Percentiles rank a stretch among this genome's conserved stretches.
phyloP scores from a whole-genome alignment of 345 rosid species.

The Eucalyptus curtisii region DNA sequence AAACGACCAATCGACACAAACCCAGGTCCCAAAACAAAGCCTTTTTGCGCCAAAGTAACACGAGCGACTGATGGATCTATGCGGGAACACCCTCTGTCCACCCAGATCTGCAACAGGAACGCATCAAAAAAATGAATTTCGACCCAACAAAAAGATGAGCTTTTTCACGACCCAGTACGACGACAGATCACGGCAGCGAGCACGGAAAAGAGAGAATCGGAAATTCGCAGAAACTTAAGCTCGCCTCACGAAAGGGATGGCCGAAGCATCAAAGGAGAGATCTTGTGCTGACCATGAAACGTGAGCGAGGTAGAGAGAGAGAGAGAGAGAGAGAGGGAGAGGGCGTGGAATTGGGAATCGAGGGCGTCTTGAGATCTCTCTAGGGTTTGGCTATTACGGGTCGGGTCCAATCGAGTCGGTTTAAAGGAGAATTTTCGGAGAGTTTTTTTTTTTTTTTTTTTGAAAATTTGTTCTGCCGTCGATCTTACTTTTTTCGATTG shows the following conservation, averaged over 20 bases:
- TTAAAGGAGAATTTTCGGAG: not conserved
- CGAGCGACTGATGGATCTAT: not conserved
- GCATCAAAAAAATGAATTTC: not conserved
- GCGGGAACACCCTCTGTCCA: not conserved
- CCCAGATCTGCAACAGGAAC: not conserved
- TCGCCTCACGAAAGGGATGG: not conserved
- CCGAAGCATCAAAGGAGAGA: not conserved
- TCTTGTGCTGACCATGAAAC: not conserved
- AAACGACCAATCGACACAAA: not conserved
- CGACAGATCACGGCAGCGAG: not conserved
- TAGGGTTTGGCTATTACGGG: not conserved
- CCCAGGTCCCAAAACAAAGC: not conserved
- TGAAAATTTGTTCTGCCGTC: not conserved
- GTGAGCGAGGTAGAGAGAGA: not conserved
- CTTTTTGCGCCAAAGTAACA: not conserved
- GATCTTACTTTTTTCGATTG: not conserved
- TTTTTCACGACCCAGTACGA: not conserved
- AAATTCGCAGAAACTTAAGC: not conserved
- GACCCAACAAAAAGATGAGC: not conserved
- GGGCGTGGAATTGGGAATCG: not conserved
- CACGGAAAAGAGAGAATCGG: not conserved
- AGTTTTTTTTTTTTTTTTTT: not conserved
- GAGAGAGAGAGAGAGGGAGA: fast-evolving
- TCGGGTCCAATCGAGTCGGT: not conserved
- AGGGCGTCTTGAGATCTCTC: not conserved